A percentile compares a stretch with the other conserved stretches of the same genome.
Evolutionary conservation across 2,329 filamentous ascomycete genomes (phyloP).

Genomic region (Aphanocladium album): DNA sequence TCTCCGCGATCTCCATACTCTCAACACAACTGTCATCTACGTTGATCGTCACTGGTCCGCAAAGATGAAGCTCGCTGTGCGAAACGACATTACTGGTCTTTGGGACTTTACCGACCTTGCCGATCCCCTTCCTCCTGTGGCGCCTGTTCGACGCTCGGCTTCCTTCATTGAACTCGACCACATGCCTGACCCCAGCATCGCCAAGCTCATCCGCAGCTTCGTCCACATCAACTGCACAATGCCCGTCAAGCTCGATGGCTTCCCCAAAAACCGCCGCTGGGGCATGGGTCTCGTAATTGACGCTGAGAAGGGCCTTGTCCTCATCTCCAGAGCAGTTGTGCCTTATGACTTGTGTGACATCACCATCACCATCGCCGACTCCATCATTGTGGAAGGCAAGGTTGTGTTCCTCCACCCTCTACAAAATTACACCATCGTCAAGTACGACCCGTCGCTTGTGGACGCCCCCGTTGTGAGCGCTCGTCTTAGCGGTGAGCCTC

Average conservation of each 20-base stretch:
- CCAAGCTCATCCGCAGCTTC: slow-evolving; percentile 89
- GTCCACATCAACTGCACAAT: slow-evolving; percentile 89
- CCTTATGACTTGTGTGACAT: slow-evolving; percentile 97
- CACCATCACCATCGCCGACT: slow-evolving; percentile 92
- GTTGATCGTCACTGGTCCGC: slow-evolving; percentile 94
- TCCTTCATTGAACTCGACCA: slow-evolving; percentile 91
- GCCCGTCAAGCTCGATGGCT: slow-evolving; percentile 96
- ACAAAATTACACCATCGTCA: slow-evolving; percentile 93
- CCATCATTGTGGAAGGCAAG: slow-evolving; percentile 88
- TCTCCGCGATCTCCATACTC: slow-evolving; percentile 86
- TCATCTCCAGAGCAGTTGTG: slow-evolving; percentile 90
- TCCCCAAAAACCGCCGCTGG: slow-evolving; percentile 88
- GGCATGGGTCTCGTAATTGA: slow-evolving; percentile 97
- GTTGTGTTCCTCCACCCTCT: slow-evolving; percentile 94
- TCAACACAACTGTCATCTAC: slow-evolving; percentile 87
- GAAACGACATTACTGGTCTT: slow-evolving; percentile 83
- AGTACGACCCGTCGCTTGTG: slow-evolving; percentile 92
- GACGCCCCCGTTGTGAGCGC: slow-evolving; percentile 89
- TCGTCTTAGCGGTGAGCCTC: slow-evolving; percentile 70
- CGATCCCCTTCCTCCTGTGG: slow-evolving; percentile 69
- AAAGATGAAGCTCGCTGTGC: slow-evolving; percentile 87
- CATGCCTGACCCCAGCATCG: slow-evolving; percentile 82
- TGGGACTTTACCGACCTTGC: slow-evolving; percentile 93
- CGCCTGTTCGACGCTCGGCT: slow-evolving; percentile 69
- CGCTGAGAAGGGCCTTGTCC: slow-evolving; percentile 88